Percentiles rank a stretch among this genome's conserved stretches.
These are phyloP conservation scores for Saccharomycopsis sp. DNA, from an alignment of 805 yeast species.

Conservation along the genomic window DNA sequence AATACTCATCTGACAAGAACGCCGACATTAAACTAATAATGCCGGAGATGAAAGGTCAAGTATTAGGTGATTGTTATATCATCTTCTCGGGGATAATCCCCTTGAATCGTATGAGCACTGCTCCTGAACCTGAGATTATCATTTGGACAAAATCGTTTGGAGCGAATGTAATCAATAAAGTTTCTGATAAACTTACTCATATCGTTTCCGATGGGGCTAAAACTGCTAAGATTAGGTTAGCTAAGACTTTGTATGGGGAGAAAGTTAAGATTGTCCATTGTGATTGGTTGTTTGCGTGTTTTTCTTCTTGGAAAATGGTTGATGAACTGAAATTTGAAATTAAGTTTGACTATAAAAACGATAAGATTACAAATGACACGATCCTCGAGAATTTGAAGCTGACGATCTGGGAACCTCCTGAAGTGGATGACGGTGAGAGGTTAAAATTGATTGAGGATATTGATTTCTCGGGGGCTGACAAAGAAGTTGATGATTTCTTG, in stretches of 20 bases:
- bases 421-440: constrained; percentile 9
- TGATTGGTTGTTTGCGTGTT: constrained; percentile 86
- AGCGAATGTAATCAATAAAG: constrained; percentile 70
- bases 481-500: constrained; percentile 18
- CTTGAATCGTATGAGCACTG: constrained; percentile 48
- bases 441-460: constrained; percentile 11
- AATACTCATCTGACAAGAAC: constrained; percentile 38
- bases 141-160: constrained; percentile 92
- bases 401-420: constrained; percentile 12
- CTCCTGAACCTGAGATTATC: constrained; percentile 77
- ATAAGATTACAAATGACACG: constrained; percentile 28
- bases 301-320: constrained; percentile 68
- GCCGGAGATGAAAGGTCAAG: constrained; percentile 63
- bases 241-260: constrained; percentile 54
- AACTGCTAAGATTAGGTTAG: constrained; percentile 80
- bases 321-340: constrained; percentile 56
- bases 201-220: constrained; percentile 75
- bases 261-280: constrained; percentile 74
- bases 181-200: constrained; percentile 73
- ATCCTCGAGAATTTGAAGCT: constrained; percentile 16
- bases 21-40: constrained; percentile 68
- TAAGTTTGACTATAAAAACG: constrained; percentile 42
- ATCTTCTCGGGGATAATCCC: constrained; percentile 90
- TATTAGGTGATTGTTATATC: constrained; percentile 61
- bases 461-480: constrained; percentile 17